phyloP scores from a whole-genome alignment of 2,329 filamentous ascomycete genomes.

The Scortechinia acanthostroma region DNA sequence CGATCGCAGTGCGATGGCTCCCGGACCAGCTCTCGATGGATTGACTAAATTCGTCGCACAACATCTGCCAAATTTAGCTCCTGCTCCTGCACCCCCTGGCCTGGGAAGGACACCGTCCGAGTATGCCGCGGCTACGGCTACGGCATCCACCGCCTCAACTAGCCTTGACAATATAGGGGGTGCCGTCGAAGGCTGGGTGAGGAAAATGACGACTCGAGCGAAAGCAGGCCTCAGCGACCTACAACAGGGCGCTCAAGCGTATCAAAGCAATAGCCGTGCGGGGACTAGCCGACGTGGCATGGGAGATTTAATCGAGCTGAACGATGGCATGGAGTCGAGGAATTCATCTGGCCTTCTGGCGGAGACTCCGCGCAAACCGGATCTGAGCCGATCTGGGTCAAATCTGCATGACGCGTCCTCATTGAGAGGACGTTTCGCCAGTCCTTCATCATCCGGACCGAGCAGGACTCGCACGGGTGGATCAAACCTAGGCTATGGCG shows the following conservation, averaged over 20 bases:
- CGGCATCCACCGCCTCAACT: not conserved
- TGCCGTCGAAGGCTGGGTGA: not conserved
- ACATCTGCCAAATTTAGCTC: not conserved
- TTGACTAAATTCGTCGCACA: not conserved
- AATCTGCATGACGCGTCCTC: not conserved
- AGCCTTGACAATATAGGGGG: not conserved
- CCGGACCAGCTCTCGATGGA: conserved; percentile 1
- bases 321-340: not conserved
- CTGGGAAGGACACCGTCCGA: not conserved
- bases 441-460: not conserved
- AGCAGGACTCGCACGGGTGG: not conserved
- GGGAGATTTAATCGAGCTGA: not conserved
- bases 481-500: not conserved
- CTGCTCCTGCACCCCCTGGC: not conserved
- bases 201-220: not conserved
- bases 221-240: not conserved
- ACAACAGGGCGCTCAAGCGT: not conserved
- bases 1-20: not conserved
- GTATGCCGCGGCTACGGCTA: not conserved
- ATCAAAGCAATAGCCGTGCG: not conserved
- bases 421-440: not conserved
- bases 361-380: not conserved
- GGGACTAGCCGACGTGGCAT: not conserved
- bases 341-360: not conserved
- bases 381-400: not conserved